phyloP scores from a whole-genome alignment of 495 filamentous ascomycete species.

The Xylaria cubensis region DNA sequence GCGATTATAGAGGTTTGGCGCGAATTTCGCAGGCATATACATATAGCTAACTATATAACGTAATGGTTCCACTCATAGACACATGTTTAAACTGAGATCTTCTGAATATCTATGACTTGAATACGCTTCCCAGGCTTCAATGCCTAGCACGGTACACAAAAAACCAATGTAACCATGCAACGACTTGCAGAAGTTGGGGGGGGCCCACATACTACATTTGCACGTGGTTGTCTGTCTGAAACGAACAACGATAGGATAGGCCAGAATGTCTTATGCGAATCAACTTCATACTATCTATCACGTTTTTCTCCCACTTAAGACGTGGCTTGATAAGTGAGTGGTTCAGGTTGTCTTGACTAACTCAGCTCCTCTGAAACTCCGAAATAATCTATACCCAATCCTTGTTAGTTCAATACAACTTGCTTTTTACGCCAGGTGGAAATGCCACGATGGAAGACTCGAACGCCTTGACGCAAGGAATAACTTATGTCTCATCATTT shows the following conservation, averaged over 20 bases:
- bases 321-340: not conserved
- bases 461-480: not conserved
- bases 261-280: not conserved
- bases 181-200: not conserved
- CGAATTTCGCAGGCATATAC: slow-evolving; percentile 35
- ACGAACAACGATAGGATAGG: not conserved
- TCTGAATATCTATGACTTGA: not conserved
- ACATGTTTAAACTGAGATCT: slow-evolving; percentile 20
- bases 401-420: not conserved
- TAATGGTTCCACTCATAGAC: slow-evolving; percentile 39
- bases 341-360: too few species aligned
- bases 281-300: not conserved
- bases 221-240: not conserved
- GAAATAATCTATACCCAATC: not conserved
- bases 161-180: not conserved
- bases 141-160: too few species aligned
- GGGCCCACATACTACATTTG: not conserved
- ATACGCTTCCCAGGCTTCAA: not conserved
- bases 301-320: not conserved
- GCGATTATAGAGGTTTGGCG: slow-evolving; percentile 28
- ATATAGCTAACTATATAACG: slow-evolving; percentile 30
- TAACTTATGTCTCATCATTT: not conserved
- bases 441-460: not conserved
- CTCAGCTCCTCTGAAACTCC: not conserved
- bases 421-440: slow-evolving; percentile 6